Evolutionary conservation across 148 eudicot genomes (phyloP), one percentile per base, ranked within the genome.

Genomic region (Persicaria maculosa): DNA sequence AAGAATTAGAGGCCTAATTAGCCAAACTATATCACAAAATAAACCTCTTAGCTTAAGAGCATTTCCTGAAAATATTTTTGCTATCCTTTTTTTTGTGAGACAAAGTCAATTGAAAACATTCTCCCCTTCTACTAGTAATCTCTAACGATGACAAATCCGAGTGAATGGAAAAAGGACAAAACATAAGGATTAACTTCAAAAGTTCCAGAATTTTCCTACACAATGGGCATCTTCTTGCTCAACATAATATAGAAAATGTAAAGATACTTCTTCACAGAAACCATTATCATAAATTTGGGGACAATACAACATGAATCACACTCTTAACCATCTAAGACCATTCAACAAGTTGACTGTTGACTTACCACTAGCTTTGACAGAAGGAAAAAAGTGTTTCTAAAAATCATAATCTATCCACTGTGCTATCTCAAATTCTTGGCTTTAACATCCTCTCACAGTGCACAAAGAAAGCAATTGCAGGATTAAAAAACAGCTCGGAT

Each of bases 111-210:
- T 58, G 36, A 19, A 58, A 65, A 5, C 17, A 43, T 65, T 40
- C 40, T 65, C 4, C 46, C 19, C 19, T 43, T 14, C 31, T 15
- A 65, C 47, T 7, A 43, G 2, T 65, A 40, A 17, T 36, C 47
- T 36, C 17, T 12, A 65, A 17, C 31, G 8, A 40, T 65, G 69
- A 65, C 5, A 40, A 46, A 65, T 4, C 69, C 69, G 36, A 31
- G 46, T 40, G 46, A 65, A 65, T 40, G 17, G 17, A 65, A 65
- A 40, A 65, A 65, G 70, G 19, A 65, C 17, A 65, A 59, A 22
- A 59, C 9, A 59, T 19, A 10, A 58, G 40, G 12, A 5, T 58
- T 7, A 58, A 58, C 65, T 7, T 58, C 65, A 31, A 22, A 58
- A 58, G 7, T 19, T 58, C 69, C 69, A 14, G 69, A n/a, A 58